Conservation (phyloP, 257 asterid species). For the Henckelia pumila region DNA sequence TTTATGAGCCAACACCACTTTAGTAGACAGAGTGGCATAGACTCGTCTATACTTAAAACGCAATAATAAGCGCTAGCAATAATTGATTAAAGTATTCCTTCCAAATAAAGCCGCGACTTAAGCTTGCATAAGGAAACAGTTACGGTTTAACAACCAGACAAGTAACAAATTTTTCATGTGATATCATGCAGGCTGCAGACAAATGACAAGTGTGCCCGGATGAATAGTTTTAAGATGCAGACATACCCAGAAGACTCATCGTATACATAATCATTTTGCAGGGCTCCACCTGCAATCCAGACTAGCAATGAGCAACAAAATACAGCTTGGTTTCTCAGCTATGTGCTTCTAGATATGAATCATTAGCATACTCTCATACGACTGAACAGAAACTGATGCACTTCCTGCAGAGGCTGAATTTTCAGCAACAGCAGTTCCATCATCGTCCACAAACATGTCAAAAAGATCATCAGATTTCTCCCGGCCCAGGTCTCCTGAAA, state of each 20-base stretch:
- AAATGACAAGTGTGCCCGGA: not conserved
- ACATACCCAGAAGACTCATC: conserved; percentile 89
- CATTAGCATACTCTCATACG: conserved; percentile 49
- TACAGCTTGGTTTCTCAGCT: conserved; percentile 14
- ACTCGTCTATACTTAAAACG: no score
- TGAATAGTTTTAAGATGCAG: conserved; percentile 14
- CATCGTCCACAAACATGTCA: conserved; percentile 90
- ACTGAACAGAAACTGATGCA: conserved; percentile 36
- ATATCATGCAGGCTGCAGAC: not conserved
- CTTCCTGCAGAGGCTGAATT: conserved; percentile 46
- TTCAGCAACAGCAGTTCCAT: conserved; percentile 37
- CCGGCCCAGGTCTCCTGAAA: conserved; percentile 28
- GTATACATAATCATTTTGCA: conserved; percentile 62
- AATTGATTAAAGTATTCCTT: not conserved
- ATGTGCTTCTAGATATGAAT: conserved; percentile 26
- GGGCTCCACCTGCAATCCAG: conserved; percentile 56
- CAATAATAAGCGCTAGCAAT: not conserved
- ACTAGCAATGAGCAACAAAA: conserved; percentile 27
- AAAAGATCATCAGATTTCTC: conserved; percentile 48
- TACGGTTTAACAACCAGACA: conserved; percentile 1
- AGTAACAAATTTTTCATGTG: not conserved
- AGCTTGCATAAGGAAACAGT: not conserved
- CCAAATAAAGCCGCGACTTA: not conserved
- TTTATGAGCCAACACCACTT: not conserved
- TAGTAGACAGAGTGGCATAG: not conserved